A percentile compares a stretch with the other conserved stretches of the same genome.
phyloP scores from a whole-genome alignment of 345 rosid species.

The Pelargonium nanum region DNA sequence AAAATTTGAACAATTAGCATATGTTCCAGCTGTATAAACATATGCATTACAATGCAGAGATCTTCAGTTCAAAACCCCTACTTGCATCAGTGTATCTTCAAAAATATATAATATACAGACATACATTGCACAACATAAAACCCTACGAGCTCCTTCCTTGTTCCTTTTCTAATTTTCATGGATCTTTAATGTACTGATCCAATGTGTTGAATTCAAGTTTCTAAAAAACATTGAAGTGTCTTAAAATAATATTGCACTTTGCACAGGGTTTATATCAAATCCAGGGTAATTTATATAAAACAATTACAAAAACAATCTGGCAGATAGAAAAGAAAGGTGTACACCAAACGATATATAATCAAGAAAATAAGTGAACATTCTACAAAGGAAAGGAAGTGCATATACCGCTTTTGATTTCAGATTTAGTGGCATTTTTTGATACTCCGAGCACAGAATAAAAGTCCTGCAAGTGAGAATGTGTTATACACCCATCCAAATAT shows the following conservation, averaged over 20 bases:
- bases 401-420: slow-evolving; percentile 93
- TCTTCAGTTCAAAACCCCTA: no score
- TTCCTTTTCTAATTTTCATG: no score
- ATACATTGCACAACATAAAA: no score
- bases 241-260: neutral
- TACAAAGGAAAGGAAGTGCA: neutral
- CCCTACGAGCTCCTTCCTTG: no score
- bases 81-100: no score
- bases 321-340: neutral
- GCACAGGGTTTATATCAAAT: neutral
- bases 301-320: neutral
- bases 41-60: no score
- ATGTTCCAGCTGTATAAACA: no score
- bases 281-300: neutral
- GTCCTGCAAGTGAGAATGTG: slow-evolving; percentile 37
- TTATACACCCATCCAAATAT: neutral
- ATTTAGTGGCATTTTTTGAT: slow-evolving; percentile 76
- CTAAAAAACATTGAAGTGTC: neutral
- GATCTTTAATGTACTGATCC: neutral
- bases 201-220: neutral
- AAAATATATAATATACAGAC: no score
- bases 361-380: neutral
- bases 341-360: neutral
- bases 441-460: slow-evolving; percentile 88
- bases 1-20: neutral